Base-by-base conservation (phyloP, 1,284 basidiomycete genomes). In the Microstroma glucosiphilum region DNA sequence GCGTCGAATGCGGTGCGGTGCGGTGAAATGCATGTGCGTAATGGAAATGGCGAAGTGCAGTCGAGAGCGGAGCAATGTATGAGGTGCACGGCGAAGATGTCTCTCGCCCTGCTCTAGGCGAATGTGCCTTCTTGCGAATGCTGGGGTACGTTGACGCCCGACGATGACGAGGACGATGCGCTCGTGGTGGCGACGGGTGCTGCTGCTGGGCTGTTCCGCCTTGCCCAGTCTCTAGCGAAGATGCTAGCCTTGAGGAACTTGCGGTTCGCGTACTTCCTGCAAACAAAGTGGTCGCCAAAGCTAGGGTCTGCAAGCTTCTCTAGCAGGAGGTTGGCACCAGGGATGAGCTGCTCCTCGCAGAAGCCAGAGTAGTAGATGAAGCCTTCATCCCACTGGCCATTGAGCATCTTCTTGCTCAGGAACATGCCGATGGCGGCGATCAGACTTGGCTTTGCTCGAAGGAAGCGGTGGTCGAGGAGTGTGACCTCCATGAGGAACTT, bases 401-500 rank as follows among this genome's bases (percentile, higher is more conserved):
- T 71, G 1, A 79, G 70, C 77, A 79, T 79, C 70, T 75, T 76
- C 61, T 76, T 76, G 43, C 74, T 60, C 11, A 79, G 66, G 60
- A 71, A 98, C 96, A 99, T 99, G 59, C 92, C 91, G 60, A 98
- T 87, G 12, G 94, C 96, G n/a, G 96, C 96, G 58, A 96, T 84
- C 78, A 96, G 84, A 79, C 90, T 92, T 0, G 94, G 93, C 81
- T 93, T 94, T 64, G 89, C 92, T 58, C 91, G 84, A 76, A 99
- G 81, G 85, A 99, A 98, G 51, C 90, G 87, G 77, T 96, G 82
- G 80, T 98, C 94, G 64, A 98, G 83, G 59, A 98, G 83, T 8
- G 92, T 96, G 56, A 96, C 90, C 81, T 99, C 96, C 77, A 93
- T 94, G 79, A 98, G 82, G 84, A 96, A 98, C 81, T 99, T 99